Conservation (phyloP, 305 asterid species). For the Coffea humblotiana region DNA sequence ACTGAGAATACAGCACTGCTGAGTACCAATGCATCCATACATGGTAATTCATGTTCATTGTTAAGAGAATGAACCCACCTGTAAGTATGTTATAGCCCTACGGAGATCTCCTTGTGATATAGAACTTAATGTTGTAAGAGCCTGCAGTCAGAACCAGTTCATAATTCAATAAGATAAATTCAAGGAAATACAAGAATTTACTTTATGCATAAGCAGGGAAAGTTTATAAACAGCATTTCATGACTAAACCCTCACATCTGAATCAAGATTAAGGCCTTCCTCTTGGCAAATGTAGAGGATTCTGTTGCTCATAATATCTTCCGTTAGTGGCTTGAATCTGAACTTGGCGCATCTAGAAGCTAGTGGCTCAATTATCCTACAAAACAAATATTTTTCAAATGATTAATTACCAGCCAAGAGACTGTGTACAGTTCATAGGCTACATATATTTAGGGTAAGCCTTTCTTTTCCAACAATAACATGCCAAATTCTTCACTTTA, state of each 20-base stretch:
- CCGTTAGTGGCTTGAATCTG: conserved; percentile 90
- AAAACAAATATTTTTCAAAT: conserved; percentile 19
- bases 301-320: conserved; percentile 76
- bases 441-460: background rate
- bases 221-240: conserved; percentile 1
- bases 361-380: conserved; percentile 87
- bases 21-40: conserved; percentile 1
- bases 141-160: conserved; percentile 39
- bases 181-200: background rate
- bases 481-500: background rate
- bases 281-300: conserved; percentile 76
- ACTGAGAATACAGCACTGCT: background rate
- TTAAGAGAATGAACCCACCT: conserved; percentile 50
- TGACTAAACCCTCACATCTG: conserved; percentile 50
- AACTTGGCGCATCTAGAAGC: conserved; percentile 97
- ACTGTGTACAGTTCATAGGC: background rate
- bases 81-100: conserved; percentile 88
- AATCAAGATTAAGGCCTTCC: conserved; percentile 77
- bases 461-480: background rate
- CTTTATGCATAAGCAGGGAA: conserved; percentile 11
- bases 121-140: conserved; percentile 73
- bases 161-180: conserved; percentile 2
- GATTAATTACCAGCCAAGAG: background rate
- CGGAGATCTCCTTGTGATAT: conserved; percentile 94
- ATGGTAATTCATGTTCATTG: background rate